Evolutionary conservation across 441 rosid species (phyloP), one percentile per base, ranked within the genome.

Genomic region (Brassica hybrid): DNA sequence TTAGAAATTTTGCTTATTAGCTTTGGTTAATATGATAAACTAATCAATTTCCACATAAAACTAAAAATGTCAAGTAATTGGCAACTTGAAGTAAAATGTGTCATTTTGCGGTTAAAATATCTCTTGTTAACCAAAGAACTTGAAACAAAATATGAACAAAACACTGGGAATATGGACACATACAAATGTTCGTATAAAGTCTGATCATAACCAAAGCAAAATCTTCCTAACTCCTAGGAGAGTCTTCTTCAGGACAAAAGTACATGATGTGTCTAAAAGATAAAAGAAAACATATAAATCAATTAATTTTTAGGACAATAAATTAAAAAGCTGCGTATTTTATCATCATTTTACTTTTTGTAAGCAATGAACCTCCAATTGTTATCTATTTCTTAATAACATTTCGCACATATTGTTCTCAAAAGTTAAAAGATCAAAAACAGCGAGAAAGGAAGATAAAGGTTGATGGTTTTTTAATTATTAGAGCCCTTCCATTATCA

Each of bases 211-310:
- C 70, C 65, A 63, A 76, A 76, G 9, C 65, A 64, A 65, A 43
- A 58, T 58, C 67, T 72, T 66, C 73, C 76, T 32, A 19, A 59
- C 64, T 77, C 76, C 43, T 77, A 72, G 81, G 76, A 77, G 76
- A 45, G 81, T 48, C 81, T 66, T 77, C 69, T 45, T 32, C 12
- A 60, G 54, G 72, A 77, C 81, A 72, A 77, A 77, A 77, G 81
- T 66, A 58, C 14, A 6, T 56, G 74, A 2, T 8, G 71, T 36
- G 56, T 63, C 69, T 23, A 50, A 38, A 71, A 64, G 21, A 54
- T 17, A 70, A 69, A 69, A 52, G 16, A 23, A 76, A 32, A 50
- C 11, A 61, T 30, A 48, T 30, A 63, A 32, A 67, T 32, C 74
- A 25, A 43, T 71, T 32, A 71, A 19, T 71, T 30, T 54, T 19